Percentiles rank a stretch among this genome's conserved stretches.
These are phyloP conservation scores for Jatropha podagrica DNA, from an alignment of 441 rosid genomes.

Conservation along the genomic window DNA sequence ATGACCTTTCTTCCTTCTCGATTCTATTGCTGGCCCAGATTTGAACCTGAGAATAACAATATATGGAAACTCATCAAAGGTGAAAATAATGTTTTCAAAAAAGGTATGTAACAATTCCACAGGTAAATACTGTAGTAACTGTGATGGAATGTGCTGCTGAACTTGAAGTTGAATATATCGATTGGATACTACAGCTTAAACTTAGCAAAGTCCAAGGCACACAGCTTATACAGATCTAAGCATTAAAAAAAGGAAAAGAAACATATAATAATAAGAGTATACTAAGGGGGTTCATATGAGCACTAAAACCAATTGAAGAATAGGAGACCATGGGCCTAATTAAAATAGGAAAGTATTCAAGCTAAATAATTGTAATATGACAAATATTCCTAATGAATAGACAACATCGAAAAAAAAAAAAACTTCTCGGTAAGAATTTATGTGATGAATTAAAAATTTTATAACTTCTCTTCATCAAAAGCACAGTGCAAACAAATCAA, in stretches of 20 bases:
- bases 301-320: not conserved
- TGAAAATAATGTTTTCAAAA: not conserved
- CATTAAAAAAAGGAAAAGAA: not conserved
- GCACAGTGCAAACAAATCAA: not conserved
- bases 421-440: not conserved
- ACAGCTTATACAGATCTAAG: not conserved
- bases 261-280: not conserved
- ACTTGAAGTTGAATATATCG: not conserved
- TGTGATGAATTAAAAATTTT: not conserved
- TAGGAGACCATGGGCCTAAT: not conserved
- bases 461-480: not conserved
- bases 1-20: slow-evolving; percentile 77
- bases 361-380: not conserved
- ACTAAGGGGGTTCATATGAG: not conserved
- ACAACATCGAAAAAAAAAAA: not conserved
- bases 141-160: not conserved
- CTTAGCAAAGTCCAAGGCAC: not conserved
- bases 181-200: not conserved
- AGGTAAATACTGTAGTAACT: not conserved
- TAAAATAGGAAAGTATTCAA: not conserved
- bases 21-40: slow-evolving; percentile 96
- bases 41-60: slow-evolving; percentile 62
- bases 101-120: not conserved
- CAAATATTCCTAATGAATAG: not conserved
- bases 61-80: slow-evolving; percentile 22